Base-by-base conservation (phyloP, 2,329 filamentous ascomycete genomes). In the Microcera coccophila region DNA sequence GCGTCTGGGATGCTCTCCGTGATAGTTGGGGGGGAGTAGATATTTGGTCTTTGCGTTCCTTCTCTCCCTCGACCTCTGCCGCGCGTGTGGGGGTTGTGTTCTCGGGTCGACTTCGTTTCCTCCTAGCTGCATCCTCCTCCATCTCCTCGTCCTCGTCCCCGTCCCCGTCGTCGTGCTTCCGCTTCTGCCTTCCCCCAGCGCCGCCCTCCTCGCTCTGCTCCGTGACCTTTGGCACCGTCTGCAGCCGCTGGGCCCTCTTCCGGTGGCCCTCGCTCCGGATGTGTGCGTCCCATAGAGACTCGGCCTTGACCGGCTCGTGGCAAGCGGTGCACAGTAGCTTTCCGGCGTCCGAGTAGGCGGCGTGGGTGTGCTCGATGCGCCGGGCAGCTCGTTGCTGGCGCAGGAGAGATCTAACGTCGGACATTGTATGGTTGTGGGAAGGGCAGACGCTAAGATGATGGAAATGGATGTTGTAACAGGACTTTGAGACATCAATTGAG, bases 341-440 rank as follows among this genome's bases (percentile, higher is more conserved):
- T 47, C 84, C 84, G 12, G 79, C 72, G 49, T 81, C 75, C 4
- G 82, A 81, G 67, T 89, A 88, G 41, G 75, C 70, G 32, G 84
- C 82, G 55, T 84, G 73, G 4, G 84, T 79, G 55, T 88, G 83
- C 39, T 82, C 76, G 57, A 90, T 82, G 51, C 85, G 80, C 44
- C 88, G 82, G 48, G 84, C 78, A 42, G 82, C 81, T 52, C 87
- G 82, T 65, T 91, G 85, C 59, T 83, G 84, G 55, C 87, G 85
- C 44, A 94, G 76, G 37, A 95, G 78, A 26, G 86, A 79, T 56
- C 89, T 84, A 19, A 88, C 84, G 65, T 94, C 87, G 53, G 87
- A 75, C 86, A 93, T 91, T 50, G 35, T 47, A 33, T 28, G 22
- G 33, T 28, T 24, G 41, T 17, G 18, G 11, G 9, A 39, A n/a